phyloP scores from a whole-genome alignment of 2,329 filamentous ascomycete genomes.

The Fusarium camptoceras region DNA sequence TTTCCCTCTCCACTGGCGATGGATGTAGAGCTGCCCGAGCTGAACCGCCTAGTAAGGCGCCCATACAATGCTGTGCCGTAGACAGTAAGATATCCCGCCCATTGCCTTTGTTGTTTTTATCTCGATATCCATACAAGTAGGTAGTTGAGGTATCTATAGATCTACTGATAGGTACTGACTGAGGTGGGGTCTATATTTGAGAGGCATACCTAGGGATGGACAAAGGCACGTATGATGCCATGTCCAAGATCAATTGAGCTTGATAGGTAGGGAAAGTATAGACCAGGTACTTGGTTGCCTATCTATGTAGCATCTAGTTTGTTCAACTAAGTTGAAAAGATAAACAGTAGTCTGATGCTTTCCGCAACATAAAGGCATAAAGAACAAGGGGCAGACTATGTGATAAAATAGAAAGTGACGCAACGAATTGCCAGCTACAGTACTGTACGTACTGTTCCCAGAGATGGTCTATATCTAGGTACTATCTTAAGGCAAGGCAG shows the following conservation, averaged over 20 bases:
- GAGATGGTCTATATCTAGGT: background rate
- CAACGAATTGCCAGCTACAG: slow-evolving; percentile 2
- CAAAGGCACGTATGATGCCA: background rate
- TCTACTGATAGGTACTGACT: background rate
- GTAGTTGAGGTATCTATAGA: slow-evolving; percentile 2
- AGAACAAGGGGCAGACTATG: slow-evolving; percentile 25
- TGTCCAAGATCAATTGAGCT: background rate
- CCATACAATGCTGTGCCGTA: background rate
- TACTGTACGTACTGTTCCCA: background rate
- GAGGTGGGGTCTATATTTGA: background rate
- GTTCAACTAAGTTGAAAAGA: background rate
- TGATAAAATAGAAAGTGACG: slow-evolving; percentile 39
- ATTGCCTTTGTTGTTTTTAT: background rate
- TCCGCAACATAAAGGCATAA: background rate
- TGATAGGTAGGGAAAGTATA: background rate
- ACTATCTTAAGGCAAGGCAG: slow-evolving; percentile 4
- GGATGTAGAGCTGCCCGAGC: slow-evolving; percentile 9
- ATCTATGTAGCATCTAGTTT: background rate
- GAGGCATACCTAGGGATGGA: background rate
- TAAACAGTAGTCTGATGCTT: background rate
- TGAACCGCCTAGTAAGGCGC: background rate
- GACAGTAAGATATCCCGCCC: background rate
- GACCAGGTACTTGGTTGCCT: background rate
- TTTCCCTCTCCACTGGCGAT: background rate
- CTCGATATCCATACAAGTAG: background rate